phyloP scores from a whole-genome alignment of 2,329 filamentous ascomycete species.

The Pseudogymnoascus sp. region DNA sequence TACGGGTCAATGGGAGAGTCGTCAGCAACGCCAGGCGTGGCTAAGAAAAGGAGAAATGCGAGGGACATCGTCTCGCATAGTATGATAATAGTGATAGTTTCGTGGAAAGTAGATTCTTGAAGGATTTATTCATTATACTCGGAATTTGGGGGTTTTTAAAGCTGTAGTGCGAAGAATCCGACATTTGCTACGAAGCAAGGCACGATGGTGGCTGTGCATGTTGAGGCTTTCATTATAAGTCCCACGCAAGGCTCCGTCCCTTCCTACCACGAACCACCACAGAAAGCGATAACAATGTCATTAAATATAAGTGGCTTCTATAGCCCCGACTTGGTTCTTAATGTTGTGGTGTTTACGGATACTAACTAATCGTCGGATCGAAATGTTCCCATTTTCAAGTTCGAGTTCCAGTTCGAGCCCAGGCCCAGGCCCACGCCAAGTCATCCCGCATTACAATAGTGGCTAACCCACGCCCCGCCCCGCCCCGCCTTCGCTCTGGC shows the following conservation, averaged over 20 bases:
- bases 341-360: background rate
- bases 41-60: background rate
- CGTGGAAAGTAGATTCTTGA: background rate
- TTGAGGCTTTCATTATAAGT: background rate
- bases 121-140: background rate
- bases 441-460: too few relatives aligned
- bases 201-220: background rate
- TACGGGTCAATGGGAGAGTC: background rate
- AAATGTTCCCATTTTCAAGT: too few relatives aligned
- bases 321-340: background rate
- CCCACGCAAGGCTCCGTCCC: background rate
- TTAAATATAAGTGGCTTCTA: background rate
- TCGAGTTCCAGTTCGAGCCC: too few relatives aligned
- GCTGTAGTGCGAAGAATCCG: background rate
- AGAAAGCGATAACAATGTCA: background rate
- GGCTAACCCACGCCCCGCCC: background rate
- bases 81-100: background rate
- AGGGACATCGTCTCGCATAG: background rate
- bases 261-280: background rate
- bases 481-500: background rate
- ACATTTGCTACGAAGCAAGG: background rate
- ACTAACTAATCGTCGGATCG: too few relatives aligned
- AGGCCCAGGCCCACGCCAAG: too few relatives aligned
- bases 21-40: background rate
- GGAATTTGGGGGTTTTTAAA: background rate